These are phyloP conservation scores for Phylloporus sp. DNA, from an alignment of 768 basidiomycete species.

Conservation along the genomic window DNA sequence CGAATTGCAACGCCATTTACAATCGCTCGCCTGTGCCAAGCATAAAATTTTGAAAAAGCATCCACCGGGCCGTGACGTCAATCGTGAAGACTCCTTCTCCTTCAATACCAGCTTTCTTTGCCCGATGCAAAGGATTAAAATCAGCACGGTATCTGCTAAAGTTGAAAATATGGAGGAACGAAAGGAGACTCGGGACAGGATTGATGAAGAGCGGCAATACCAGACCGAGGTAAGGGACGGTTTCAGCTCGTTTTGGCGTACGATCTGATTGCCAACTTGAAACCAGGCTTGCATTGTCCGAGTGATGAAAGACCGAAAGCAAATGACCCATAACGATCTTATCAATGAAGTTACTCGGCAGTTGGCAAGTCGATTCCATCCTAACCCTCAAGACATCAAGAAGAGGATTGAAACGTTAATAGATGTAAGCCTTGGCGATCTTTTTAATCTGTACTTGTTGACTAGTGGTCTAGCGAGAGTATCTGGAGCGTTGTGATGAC, in stretches of 20 bases:
- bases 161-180: conserved; percentile 85
- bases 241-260: not conserved
- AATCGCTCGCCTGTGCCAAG: conserved; percentile 94
- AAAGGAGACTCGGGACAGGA: conserved; percentile 82
- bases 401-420: conserved; percentile 90
- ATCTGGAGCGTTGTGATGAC: conserved; percentile 85
- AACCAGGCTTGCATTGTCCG: conserved; percentile 94
- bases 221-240: conserved; percentile 71
- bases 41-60: conserved; percentile 90
- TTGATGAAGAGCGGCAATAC: conserved; percentile 89
- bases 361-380: conserved; percentile 78
- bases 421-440: conserved; percentile 54
- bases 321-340: conserved; percentile 83
- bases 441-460: not conserved
- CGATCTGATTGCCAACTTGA: conserved; percentile 1
- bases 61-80: conserved; percentile 82
- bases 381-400: conserved; percentile 85
- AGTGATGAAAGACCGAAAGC: conserved; percentile 95
- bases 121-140: conserved; percentile 88
- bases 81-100: conserved; percentile 73
- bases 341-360: conserved; percentile 90
- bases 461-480: conserved; percentile 66
- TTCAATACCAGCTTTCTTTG: conserved; percentile 83
- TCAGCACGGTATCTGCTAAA: conserved; percentile 81
- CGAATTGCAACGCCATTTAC: conserved; percentile 89